These are phyloP conservation scores for Tylopilus felleus DNA, from an alignment of 768 basidiomycete species.

Conservation along the genomic window DNA sequence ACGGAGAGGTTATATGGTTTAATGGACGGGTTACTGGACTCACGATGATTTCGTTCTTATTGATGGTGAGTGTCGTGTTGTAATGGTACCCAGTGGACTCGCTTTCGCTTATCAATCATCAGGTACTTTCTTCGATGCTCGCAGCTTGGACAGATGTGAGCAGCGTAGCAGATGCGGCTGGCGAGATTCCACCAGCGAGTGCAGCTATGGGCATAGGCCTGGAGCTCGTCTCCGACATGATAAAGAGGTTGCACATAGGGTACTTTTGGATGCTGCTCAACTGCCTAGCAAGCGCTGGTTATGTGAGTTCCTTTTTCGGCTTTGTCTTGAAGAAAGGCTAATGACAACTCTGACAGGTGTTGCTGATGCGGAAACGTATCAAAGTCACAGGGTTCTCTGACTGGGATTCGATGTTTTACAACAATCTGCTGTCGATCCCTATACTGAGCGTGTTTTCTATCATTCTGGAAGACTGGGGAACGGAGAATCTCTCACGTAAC, in stretches of 20 bases:
- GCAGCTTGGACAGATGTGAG: conserved; percentile 93
- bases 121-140: conserved; percentile 91
- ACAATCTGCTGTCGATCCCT: conserved; percentile 93
- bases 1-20: conserved; percentile 98
- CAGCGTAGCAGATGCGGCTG: conserved; percentile 33
- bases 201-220: conserved; percentile 28
- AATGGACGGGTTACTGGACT: conserved; percentile 83
- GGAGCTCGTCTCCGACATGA: conserved; percentile 40
- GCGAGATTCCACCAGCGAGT: conserved; percentile 25
- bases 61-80: conserved; percentile 65
- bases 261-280: conserved; percentile 98
- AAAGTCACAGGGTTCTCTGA: conserved; percentile 94
- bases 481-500: conserved; percentile 70
- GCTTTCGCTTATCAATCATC: neutral
- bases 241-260: conserved; percentile 66
- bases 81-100: neutral
- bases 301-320: conserved; percentile 50
- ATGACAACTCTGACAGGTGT: conserved; percentile 52
- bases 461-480: conserved; percentile 85
- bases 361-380: conserved; percentile 95
- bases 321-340: conserved; percentile 2
- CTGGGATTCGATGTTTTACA: conserved; percentile 99
- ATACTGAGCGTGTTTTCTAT: conserved; percentile 81
- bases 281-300: conserved; percentile 85
- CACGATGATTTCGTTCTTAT: conserved; percentile 83